phyloP scores from a whole-genome alignment of 2,329 filamentous ascomycete genomes.

The Pyrenochaeta sp. region DNA sequence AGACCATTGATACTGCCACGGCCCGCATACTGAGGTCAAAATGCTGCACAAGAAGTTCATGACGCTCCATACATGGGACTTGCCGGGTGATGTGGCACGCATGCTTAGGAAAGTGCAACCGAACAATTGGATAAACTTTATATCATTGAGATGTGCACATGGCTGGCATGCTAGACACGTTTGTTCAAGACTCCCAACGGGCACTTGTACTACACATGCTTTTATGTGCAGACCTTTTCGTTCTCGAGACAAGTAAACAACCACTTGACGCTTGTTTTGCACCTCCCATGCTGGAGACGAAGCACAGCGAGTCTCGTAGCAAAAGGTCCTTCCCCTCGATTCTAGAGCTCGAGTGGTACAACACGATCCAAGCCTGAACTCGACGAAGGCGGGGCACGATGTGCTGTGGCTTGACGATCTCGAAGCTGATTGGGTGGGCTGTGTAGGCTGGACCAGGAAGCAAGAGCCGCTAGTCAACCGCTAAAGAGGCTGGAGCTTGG shows the following conservation, averaged over 20 bases:
- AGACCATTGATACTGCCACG: constrained; percentile 35
- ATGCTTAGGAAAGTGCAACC: not conserved
- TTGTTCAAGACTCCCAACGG: too few species aligned
- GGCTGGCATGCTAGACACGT: too few species aligned
- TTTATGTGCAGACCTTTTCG: not conserved
- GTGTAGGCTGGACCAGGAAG: constrained; percentile 5
- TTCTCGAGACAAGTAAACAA: too few species aligned
- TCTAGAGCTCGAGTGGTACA: too few species aligned
- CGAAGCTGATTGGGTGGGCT: constrained; percentile 11
- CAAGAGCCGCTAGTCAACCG: constrained; percentile 16
- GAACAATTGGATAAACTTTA: too few species aligned
- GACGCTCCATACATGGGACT: constrained; percentile 23
- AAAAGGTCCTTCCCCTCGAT: too few species aligned
- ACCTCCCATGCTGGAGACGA: too few species aligned
- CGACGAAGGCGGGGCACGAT: constrained; percentile 11
- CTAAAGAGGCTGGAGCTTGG: constrained; percentile 12
- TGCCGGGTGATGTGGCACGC: constrained; percentile 4
- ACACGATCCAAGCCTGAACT: constrained; percentile 17
- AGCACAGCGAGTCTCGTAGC: too few species aligned
- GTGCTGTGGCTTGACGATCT: constrained; percentile 13
- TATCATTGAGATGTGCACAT: too few species aligned
- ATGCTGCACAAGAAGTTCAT: constrained; percentile 36
- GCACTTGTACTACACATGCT: too few species aligned
- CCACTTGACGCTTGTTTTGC: too few species aligned
- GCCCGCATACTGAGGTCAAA: constrained; percentile 35